Conservation (phyloP, 306 rosid species). For the barrel medic (Medicago truncatula) region DNA sequence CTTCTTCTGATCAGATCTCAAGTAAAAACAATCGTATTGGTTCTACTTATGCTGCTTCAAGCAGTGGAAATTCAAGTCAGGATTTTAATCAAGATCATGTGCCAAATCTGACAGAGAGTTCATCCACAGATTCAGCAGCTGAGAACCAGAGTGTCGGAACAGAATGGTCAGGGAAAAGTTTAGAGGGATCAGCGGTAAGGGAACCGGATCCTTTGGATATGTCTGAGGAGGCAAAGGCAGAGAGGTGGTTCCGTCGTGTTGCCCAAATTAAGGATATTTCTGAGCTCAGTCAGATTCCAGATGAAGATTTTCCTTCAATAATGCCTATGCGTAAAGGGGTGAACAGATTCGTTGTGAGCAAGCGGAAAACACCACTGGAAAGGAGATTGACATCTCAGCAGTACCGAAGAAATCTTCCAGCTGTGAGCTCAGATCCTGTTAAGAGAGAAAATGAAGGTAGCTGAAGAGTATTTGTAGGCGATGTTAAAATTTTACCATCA, state of each 20-base stretch:
- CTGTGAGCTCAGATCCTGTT: slow-evolving; percentile 73
- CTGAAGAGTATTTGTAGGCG: slow-evolving; percentile 43
- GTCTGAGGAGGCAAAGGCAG: slow-evolving; percentile 99
- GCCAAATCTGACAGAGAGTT: slow-evolving; percentile 44
- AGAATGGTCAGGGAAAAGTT: slow-evolving; percentile 79
- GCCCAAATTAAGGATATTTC: slow-evolving; percentile 97
- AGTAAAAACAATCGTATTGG: slow-evolving; percentile 39
- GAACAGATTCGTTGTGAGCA: slow-evolving; percentile 96
- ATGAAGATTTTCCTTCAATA: slow-evolving; percentile 96
- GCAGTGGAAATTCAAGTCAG: slow-evolving; percentile 43
- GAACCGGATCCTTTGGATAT: slow-evolving; percentile 92
- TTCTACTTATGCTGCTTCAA: slow-evolving; percentile 39
- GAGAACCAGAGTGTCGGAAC: slow-evolving; percentile 51
- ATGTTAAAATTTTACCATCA: slow-evolving; percentile 22
- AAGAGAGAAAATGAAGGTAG: slow-evolving; percentile 64
- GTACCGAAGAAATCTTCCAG: slow-evolving; percentile 83
- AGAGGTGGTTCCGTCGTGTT: slow-evolving; percentile 95
- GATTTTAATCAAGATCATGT: slow-evolving; percentile 30
- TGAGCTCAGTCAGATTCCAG: slow-evolving; percentile 96
- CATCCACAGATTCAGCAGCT: slow-evolving; percentile 42
- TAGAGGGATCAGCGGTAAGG: slow-evolving; percentile 97
- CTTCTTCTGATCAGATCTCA: slow-evolving; percentile 44
- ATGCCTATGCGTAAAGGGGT: slow-evolving; percentile 99
- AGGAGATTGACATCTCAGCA: slow-evolving; percentile 96
- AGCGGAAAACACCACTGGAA: slow-evolving; percentile 95